Percentiles rank a stretch among this genome's conserved stretches.
phyloP scores from a whole-genome alignment of 345 rosid species.

The Trapa incisa region DNA sequence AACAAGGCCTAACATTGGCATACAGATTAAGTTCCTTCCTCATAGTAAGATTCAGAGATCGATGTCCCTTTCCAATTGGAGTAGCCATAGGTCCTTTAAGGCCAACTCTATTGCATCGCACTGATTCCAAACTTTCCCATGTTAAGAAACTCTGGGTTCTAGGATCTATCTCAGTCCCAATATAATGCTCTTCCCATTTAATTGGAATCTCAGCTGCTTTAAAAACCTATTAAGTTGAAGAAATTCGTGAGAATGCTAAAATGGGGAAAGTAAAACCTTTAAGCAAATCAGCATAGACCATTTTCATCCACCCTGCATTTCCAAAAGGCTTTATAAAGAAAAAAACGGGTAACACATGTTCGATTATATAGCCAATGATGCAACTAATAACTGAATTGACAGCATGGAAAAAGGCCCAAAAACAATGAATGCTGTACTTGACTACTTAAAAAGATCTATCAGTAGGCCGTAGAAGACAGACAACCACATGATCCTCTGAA shows the following conservation, averaged over 20 bases:
- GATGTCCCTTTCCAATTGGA: slow-evolving; percentile 99
- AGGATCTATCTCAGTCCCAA: slow-evolving; percentile 73
- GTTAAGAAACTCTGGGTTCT: slow-evolving; percentile 96
- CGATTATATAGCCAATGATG: too few relatives aligned
- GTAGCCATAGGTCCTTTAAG: slow-evolving; percentile 99
- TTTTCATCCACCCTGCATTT: background rate
- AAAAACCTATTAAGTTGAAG: slow-evolving; percentile 13
- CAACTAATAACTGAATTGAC: too few relatives aligned
- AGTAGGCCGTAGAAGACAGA: background rate
- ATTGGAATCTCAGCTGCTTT: slow-evolving; percentile 76
- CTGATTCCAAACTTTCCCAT: slow-evolving; percentile 98
- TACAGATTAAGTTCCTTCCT: slow-evolving; percentile 94
- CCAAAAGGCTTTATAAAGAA: background rate
- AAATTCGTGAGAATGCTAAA: background rate
- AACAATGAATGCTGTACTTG: too few relatives aligned
- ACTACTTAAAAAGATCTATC: too few relatives aligned
- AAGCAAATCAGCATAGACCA: background rate
- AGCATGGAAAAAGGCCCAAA: too few relatives aligned
- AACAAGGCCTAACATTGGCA: slow-evolving; percentile 98
- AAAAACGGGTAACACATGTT: too few relatives aligned
- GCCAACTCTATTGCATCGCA: slow-evolving; percentile 66
- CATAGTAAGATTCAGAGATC: slow-evolving; percentile 83
- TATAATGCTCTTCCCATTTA: slow-evolving; percentile 93
- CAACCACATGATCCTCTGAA: background rate
- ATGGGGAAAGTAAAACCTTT: background rate